Conservation (phyloP, 2,329 filamentous ascomycete genomes). For the Ampelomyces quisqualis region DNA sequence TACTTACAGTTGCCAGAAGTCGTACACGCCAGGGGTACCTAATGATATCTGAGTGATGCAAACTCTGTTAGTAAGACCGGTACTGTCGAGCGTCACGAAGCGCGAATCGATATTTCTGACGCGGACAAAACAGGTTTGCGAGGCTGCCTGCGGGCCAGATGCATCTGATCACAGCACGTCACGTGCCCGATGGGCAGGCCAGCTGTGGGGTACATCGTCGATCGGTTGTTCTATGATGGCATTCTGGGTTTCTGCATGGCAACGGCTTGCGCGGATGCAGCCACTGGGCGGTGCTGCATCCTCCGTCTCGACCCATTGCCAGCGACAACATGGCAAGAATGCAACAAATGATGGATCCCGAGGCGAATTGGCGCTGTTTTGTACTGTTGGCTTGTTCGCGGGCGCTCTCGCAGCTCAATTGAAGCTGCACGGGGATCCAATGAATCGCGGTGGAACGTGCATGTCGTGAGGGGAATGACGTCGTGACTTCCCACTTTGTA, state of each 20-base stretch:
- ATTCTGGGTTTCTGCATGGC: slow-evolving; percentile 5
- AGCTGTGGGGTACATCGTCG: slow-evolving; percentile 17
- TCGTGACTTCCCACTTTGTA: slow-evolving; percentile 28
- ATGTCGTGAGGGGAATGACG: slow-evolving; percentile 33
- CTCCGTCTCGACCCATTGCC: neutral
- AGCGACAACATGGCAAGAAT: neutral
- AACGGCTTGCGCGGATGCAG: neutral
- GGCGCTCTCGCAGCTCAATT: slow-evolving; percentile 3
- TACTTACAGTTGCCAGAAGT: too few species aligned
- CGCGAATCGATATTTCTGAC: neutral
- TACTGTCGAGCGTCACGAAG: neutral
- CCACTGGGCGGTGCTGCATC: neutral
- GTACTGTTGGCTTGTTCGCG: neutral
- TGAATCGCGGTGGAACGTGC: slow-evolving; percentile 11
- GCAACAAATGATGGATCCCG: neutral
- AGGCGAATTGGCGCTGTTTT: neutral
- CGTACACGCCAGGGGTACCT: too few species aligned
- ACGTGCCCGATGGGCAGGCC: slow-evolving; percentile 2
- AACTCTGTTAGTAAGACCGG: neutral
- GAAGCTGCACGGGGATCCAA: slow-evolving; percentile 12
- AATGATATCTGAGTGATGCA: too few species aligned
- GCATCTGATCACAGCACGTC: neutral
- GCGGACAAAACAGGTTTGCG: slow-evolving; percentile 18
- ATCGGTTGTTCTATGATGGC: slow-evolving; percentile 6
- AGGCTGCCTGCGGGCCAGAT: slow-evolving; percentile 6